A percentile compares a stretch with the other conserved stretches of the same genome.
Conservation (phyloP, 331 rosid species). For the Arachis monticola region DNA sequence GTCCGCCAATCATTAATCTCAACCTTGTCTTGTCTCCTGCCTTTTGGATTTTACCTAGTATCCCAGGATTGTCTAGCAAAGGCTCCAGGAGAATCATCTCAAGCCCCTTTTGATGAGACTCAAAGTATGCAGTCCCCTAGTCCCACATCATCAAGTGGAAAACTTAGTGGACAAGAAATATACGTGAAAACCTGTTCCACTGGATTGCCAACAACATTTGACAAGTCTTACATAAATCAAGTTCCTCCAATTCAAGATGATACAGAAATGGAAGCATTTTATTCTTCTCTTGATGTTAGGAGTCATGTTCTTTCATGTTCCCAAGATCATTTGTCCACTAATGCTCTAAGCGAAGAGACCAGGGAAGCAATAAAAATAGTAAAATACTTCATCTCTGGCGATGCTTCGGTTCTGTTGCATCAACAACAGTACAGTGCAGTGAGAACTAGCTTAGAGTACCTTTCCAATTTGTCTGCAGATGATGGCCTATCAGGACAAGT, state of each 20-base stretch:
- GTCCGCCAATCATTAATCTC: not conserved
- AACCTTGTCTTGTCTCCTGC: not conserved
- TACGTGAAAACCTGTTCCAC: not conserved
- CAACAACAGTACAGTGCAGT: not conserved
- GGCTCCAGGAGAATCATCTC: not conserved
- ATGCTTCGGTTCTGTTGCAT: not conserved
- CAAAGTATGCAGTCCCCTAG: not conserved
- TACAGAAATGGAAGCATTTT: not conserved
- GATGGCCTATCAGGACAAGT: not conserved
- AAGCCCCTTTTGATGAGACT: not conserved
- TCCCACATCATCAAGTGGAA: not conserved
- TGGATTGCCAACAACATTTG: not conserved
- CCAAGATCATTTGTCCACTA: not conserved
- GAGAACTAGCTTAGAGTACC: not conserved
- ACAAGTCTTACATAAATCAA: not conserved
- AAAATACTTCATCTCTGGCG: not conserved
- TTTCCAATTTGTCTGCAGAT: not conserved
- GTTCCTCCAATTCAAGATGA: not conserved
- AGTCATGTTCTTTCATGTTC: not conserved
- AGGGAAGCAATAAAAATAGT: not conserved
- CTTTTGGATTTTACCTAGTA: not conserved
- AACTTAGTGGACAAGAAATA: not conserved
- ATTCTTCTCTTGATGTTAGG: slow-evolving; percentile 14
- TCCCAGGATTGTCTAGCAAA: not conserved
- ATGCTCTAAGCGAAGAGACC: not conserved